Evolutionary conservation across 176 grass and related monocot species (phyloP).

Genomic region (Pontederia crassipes): DNA sequence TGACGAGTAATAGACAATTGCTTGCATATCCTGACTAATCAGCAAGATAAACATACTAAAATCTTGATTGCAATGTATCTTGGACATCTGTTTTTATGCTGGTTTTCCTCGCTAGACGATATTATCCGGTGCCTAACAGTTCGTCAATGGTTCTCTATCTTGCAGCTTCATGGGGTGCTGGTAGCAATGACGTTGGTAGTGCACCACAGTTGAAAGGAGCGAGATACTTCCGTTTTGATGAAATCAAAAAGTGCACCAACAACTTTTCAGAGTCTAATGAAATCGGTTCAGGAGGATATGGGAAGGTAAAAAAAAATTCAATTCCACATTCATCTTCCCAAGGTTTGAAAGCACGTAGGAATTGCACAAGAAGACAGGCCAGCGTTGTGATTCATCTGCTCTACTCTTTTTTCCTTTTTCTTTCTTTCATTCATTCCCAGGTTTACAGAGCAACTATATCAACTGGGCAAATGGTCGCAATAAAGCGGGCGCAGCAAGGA

Average conservation of each 20-base stretch:
- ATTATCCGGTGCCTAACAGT: neutral
- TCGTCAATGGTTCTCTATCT: neutral
- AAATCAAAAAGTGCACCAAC: slow-evolving; percentile 53
- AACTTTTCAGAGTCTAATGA: slow-evolving; percentile 49
- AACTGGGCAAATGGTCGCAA: slow-evolving; percentile 11
- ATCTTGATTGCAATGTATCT: too few relatives aligned
- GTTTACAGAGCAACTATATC: slow-evolving; percentile 15
- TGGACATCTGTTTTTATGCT: slow-evolving; percentile 8
- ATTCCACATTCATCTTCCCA: neutral
- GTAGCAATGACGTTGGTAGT: slow-evolving; percentile 30
- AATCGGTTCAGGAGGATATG: slow-evolving; percentile 69
- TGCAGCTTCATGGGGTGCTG: slow-evolving; percentile 51
- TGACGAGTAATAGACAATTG: slow-evolving; percentile 9
- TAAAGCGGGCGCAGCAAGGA: slow-evolving; percentile 19
- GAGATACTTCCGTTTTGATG: slow-evolving; percentile 48
- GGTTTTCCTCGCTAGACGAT: slow-evolving; percentile 6
- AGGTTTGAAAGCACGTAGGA: neutral
- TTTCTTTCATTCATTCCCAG: neutral
- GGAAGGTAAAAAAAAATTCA: slow-evolving; percentile 54
- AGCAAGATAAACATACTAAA: neutral
- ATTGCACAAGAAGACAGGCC: too few relatives aligned
- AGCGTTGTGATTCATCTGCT: too few relatives aligned
- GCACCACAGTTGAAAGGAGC: slow-evolving; percentile 52
- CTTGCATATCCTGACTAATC: neutral
- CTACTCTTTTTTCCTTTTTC: too few relatives aligned